Conservation (phyloP, 1,284 basidiomycete genomes). For the Ceratobasidium sp. region DNA sequence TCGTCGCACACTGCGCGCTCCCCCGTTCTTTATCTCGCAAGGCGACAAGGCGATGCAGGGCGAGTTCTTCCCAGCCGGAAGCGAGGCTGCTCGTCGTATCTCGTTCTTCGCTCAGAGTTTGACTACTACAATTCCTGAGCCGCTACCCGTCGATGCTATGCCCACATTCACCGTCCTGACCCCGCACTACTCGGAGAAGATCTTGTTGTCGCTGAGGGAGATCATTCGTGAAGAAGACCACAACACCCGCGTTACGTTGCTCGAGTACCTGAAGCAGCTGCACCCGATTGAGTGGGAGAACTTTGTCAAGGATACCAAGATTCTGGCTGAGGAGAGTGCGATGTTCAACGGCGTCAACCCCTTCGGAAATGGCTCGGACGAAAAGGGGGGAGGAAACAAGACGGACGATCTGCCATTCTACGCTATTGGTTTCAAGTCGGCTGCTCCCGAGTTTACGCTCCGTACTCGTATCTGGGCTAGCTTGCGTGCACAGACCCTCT, state of each 20-base stretch:
- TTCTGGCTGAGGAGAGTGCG: conserved; percentile 94
- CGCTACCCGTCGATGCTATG: conserved; percentile 94
- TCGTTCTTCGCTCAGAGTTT: conserved; percentile 97
- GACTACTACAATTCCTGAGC: conserved; percentile 88
- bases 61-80: conserved; percentile 92
- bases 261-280: conserved; percentile 98
- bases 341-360: conserved; percentile 85
- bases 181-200: conserved; percentile 97
- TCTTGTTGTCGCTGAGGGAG: conserved; percentile 90
- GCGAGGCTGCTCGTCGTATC: conserved; percentile 93
- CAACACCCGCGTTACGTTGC: conserved; percentile 91
- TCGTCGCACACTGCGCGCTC: conserved; percentile 87
- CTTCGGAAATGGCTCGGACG: conserved; percentile 74
- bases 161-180: conserved; percentile 96
- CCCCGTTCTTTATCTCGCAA: conserved; percentile 95
- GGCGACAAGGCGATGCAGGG: conserved; percentile 83
- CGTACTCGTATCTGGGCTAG: conserved; percentile 99
- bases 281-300: conserved; percentile 99
- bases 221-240: conserved; percentile 98
- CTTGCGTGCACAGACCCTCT: conserved; percentile 96
- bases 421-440: conserved; percentile 99
- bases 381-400: conserved; percentile 83
- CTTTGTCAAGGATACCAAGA: conserved; percentile 99
- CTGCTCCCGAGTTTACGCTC: conserved; percentile 97
- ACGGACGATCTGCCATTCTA: conserved; percentile 97